Evolutionary conservation across 148 eudicot genomes (phyloP).

Genomic region (Chenopodium formosanum): DNA sequence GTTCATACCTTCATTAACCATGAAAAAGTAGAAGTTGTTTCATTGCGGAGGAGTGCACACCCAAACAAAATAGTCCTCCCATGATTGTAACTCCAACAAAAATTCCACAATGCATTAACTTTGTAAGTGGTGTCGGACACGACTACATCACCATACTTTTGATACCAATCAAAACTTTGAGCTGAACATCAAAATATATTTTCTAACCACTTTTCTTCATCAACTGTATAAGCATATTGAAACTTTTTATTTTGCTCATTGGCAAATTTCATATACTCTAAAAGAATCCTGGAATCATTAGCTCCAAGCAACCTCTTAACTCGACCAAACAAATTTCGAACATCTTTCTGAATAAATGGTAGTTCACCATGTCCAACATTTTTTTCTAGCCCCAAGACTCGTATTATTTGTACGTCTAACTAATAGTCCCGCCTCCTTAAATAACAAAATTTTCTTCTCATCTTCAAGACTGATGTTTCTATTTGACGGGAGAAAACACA

Average conservation of each 20-base stretch:
- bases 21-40: not conserved
- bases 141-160: conserved; percentile 2
- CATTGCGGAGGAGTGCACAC: not conserved
- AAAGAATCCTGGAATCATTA: too few relatives aligned
- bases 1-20: not conserved
- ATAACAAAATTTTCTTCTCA: too few relatives aligned
- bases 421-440: too few relatives aligned
- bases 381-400: too few relatives aligned
- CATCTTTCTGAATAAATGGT: too few relatives aligned
- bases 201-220: not conserved
- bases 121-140: not conserved
- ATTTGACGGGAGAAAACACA: too few relatives aligned
- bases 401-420: too few relatives aligned
- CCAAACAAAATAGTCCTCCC: conserved; percentile 8
- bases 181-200: not conserved
- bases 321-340: too few relatives aligned
- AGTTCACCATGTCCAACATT: too few relatives aligned
- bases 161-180: not conserved
- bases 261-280: not conserved
- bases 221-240: not conserved
- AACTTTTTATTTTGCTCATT: not conserved
- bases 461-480: too few relatives aligned
- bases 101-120: conserved; percentile 4
- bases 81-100: conserved; percentile 11
- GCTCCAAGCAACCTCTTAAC: too few relatives aligned